Percentiles rank a stretch among this genome's conserved stretches.
phyloP scores from a whole-genome alignment of 441 rosid species.

The Oxalis stricta region DNA sequence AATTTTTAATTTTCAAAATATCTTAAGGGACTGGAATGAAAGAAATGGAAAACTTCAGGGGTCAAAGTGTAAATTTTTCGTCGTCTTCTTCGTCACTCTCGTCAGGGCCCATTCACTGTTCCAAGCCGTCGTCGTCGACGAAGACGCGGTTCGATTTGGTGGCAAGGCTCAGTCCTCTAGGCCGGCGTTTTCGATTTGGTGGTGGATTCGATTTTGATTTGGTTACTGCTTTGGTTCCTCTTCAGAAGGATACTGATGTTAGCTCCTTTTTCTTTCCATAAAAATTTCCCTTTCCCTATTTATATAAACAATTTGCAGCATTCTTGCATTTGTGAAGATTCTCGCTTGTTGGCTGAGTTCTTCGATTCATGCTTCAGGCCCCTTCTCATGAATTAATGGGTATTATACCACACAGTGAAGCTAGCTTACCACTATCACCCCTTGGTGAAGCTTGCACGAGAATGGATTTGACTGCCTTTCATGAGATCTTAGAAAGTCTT shows the following conservation, averaged over 20 bases:
- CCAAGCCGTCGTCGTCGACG: no score
- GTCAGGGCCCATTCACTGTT: no score
- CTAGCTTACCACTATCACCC: conserved; percentile 45
- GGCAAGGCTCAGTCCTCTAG: no score
- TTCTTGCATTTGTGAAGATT: no score
- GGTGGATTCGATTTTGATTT: no score
- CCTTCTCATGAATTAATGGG: conserved; percentile 81
- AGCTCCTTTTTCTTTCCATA: background rate
- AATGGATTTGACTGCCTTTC: conserved; percentile 68
- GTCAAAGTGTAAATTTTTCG: no score
- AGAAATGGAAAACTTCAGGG: no score
- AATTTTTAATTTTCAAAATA: no score
- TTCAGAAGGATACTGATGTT: conserved; percentile 73
- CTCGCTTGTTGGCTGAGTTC: background rate
- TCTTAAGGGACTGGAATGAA: no score
- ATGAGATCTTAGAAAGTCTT: conserved; percentile 57
- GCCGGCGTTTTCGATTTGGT: no score
- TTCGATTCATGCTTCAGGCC: conserved; percentile 25
- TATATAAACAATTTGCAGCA: background rate
- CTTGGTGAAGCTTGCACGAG: conserved; percentile 73
- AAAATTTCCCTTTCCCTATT: background rate
- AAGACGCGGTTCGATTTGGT: no score
- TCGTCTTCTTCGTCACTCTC: no score
- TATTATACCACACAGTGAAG: conserved; percentile 35
- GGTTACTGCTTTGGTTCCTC: conserved; percentile 54